Evolutionary conservation across 495 filamentous ascomycete genomes (phyloP).

Genomic region (Aspergillus egyptiacus): DNA sequence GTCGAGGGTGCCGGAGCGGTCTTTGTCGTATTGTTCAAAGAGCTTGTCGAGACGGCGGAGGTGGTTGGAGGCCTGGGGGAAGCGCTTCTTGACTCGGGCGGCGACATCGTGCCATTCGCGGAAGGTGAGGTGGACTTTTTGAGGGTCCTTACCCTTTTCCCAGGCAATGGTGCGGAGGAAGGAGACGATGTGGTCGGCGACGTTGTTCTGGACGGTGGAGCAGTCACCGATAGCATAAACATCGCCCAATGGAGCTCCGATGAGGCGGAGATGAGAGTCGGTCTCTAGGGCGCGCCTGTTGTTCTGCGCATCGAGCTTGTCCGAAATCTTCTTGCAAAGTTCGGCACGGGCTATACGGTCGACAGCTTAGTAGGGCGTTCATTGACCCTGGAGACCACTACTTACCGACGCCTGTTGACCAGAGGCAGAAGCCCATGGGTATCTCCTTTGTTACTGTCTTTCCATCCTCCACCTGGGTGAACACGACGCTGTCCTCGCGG

Average conservation of each 20-base stretch:
- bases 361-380: not conserved
- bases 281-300: slow-evolving; percentile 94
- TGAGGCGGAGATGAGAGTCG: slow-evolving; percentile 86
- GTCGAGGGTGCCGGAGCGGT: slow-evolving; percentile 86
- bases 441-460: slow-evolving; percentile 80
- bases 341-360: slow-evolving; percentile 62
- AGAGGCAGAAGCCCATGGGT: slow-evolving; percentile 93
- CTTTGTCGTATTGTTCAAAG: slow-evolving; percentile 87
- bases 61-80: slow-evolving; percentile 90
- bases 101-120: slow-evolving; percentile 83
- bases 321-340: slow-evolving; percentile 66
- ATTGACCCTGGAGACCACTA: no score
- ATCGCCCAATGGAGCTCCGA: slow-evolving; percentile 86
- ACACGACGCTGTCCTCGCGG: slow-evolving; percentile 72
- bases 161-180: slow-evolving; percentile 88
- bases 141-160: slow-evolving; percentile 84
- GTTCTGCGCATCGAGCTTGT: slow-evolving; percentile 68
- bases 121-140: slow-evolving; percentile 76
- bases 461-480: slow-evolving; percentile 75
- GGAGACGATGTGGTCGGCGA: slow-evolving; percentile 75
- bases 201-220: slow-evolving; percentile 91
- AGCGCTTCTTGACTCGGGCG: slow-evolving; percentile 72
- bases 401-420: slow-evolving; percentile 86
- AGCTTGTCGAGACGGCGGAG: slow-evolving; percentile 81
- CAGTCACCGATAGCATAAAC: slow-evolving; percentile 99